Conservation (phyloP, 129 eudicot genomes). For the Lactuca sativa region DNA sequence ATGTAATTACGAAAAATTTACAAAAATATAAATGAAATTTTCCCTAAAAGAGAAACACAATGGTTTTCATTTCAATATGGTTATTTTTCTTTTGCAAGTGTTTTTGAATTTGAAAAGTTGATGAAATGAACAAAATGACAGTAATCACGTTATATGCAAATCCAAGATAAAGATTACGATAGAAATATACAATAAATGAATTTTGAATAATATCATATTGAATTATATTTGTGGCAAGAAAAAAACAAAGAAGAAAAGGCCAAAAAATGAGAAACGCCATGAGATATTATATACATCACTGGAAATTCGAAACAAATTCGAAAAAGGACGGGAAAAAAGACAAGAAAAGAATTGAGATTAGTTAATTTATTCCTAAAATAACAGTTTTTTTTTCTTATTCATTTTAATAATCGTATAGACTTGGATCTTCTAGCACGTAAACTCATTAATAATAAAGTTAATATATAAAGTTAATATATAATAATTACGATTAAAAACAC, state of each 20-base stretch:
- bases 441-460: neutral
- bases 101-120: too few relatives aligned
- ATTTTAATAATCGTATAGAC: neutral
- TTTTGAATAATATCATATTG: too few relatives aligned
- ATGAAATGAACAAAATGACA: too few relatives aligned
- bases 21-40: too few relatives aligned
- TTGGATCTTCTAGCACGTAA: neutral
- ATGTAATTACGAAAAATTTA: too few relatives aligned
- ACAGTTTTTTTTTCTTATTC: neutral
- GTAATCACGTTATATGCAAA: neutral
- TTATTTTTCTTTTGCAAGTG: too few relatives aligned
- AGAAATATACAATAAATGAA: neutral
- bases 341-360: constrained; percentile 29
- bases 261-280: constrained; percentile 11
- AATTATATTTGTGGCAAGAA: neutral
- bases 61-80: too few relatives aligned
- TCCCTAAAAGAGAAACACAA: too few relatives aligned
- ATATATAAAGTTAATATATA: neutral
- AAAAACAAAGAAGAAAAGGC: neutral
- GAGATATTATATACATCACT: neutral
- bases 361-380: neutral
- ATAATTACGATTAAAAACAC: neutral
- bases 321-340: constrained; percentile 16
- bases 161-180: neutral
- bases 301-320: constrained; percentile 9